Evolutionary conservation across 495 filamentous ascomycete species (phyloP).

Genomic region (Collariella sp.): DNA sequence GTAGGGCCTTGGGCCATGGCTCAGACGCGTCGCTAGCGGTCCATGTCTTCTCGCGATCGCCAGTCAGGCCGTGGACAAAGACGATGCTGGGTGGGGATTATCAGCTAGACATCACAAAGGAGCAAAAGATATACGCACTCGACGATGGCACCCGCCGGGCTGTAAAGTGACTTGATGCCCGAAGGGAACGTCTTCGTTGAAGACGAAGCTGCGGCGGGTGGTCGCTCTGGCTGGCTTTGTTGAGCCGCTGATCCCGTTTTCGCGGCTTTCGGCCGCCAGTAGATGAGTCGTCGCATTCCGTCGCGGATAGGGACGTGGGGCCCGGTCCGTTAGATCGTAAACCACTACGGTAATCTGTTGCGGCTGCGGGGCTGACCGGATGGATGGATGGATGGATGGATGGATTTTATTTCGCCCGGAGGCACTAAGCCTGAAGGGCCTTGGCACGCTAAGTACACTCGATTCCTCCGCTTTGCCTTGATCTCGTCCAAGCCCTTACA

Average conservation of each 20-base stretch:
- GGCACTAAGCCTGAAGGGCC: too few relatives aligned
- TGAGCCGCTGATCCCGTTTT: not conserved
- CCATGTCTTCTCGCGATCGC: constrained; percentile 6
- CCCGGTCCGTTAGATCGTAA: not conserved
- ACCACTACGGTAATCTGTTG: not conserved
- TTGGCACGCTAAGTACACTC: too few relatives aligned
- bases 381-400: too few relatives aligned
- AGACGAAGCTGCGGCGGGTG: not conserved
- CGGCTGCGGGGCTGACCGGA: not conserved
- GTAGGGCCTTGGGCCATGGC: constrained; percentile 3
- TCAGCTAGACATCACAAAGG: not conserved
- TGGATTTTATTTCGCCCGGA: too few relatives aligned
- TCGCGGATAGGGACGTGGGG: not conserved
- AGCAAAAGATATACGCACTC: not conserved
- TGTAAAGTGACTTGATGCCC: constrained; percentile 1
- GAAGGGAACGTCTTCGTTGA: constrained; percentile 1
- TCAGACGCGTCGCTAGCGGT: not conserved
- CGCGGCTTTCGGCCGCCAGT: constrained; percentile 4
- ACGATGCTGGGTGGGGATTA: constrained; percentile 3
- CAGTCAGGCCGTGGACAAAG: constrained; percentile 4
- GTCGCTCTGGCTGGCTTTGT: not conserved
- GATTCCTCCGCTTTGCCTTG: too few relatives aligned
- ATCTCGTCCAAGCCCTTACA: too few relatives aligned
- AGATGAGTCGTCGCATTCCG: not conserved
- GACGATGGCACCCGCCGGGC: not conserved